Conservation (phyloP, 108 stramenopile species). For the Cyclotella choctawhatcheeana region DNA sequence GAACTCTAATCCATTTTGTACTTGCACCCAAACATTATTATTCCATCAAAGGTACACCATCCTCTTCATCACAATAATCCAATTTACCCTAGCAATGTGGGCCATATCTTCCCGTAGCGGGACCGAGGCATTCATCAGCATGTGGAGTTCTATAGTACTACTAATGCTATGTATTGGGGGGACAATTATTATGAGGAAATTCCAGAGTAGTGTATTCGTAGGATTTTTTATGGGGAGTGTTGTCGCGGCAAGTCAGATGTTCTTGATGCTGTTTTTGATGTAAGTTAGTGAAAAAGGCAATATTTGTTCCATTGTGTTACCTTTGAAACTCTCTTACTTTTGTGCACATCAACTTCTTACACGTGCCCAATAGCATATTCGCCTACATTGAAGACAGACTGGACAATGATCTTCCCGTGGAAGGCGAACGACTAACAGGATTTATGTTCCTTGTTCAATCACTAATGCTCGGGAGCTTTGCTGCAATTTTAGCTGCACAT, state of each 20-base stretch:
- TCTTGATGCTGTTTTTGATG: conserved; percentile 79
- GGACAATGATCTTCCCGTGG: conserved; percentile 48
- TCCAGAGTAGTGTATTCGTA: conserved; percentile 83
- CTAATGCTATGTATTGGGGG: conserved; percentile 78
- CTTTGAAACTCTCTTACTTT: not conserved
- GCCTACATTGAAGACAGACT: conserved; percentile 73
- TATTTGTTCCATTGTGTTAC: too few relatives aligned
- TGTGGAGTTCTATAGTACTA: conserved; percentile 79
- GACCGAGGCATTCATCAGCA: conserved; percentile 70
- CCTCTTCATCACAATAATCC: conserved; percentile 66
- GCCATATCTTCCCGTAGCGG: conserved; percentile 73
- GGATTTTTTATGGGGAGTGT: conserved; percentile 91
- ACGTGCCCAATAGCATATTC: too few relatives aligned
- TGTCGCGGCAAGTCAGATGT: conserved; percentile 82
- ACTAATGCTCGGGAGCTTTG: conserved; percentile 77
- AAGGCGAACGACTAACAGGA: conserved; percentile 66
- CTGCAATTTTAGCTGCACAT: conserved; percentile 80
- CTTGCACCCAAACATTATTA: too few relatives aligned
- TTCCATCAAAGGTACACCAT: conserved; percentile 77
- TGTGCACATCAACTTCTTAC: not conserved
- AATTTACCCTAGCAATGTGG: conserved; percentile 65
- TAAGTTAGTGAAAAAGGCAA: conserved; percentile 45
- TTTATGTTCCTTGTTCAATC: conserved; percentile 72
- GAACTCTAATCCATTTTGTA: too few relatives aligned
- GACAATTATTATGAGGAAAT: conserved; percentile 91